These are phyloP conservation scores for Clarireedia monteithiana DNA, from an alignment of 2,329 filamentous ascomycete genomes.

Conservation along the genomic window DNA sequence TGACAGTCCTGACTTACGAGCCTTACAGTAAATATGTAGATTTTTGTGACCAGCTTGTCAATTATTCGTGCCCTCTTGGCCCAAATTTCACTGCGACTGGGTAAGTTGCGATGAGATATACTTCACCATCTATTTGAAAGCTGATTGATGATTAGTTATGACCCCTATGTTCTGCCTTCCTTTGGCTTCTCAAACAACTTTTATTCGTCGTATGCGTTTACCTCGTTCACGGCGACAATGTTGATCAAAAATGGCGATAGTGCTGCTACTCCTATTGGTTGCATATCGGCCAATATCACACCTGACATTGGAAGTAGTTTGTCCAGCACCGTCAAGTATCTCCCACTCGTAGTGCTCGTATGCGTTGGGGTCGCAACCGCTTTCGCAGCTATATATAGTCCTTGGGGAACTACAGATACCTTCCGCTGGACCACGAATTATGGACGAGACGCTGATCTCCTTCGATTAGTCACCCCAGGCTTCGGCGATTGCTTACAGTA, in stretches of 20 bases:
- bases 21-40: conserved; percentile 48
- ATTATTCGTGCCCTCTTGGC: conserved; percentile 62
- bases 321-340: conserved; percentile 60
- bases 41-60: conserved; percentile 62
- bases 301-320: conserved; percentile 69
- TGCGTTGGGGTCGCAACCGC: conserved; percentile 76
- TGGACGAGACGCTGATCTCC: conserved; percentile 82
- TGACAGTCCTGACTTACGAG: conserved; percentile 71
- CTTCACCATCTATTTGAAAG: neutral
- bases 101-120: conserved; percentile 29
- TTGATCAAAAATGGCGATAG: conserved; percentile 67
- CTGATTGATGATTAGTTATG: conserved; percentile 23
- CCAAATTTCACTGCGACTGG: conserved; percentile 59
- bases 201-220: conserved; percentile 75
- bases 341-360: conserved; percentile 71
- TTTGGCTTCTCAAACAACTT: conserved; percentile 70
- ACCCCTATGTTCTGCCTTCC: conserved; percentile 51
- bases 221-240: conserved; percentile 69
- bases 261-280: conserved; percentile 59
- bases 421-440: conserved; percentile 99
- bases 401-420: conserved; percentile 84
- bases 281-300: conserved; percentile 74
- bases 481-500: conserved; percentile 97
- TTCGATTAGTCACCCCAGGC: conserved; percentile 87
- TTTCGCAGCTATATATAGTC: conserved; percentile 79